Evolutionary conservation across 306 rosid genomes (phyloP), one percentile per base, ranked within the genome.

Genomic region (Sicyos edulis): DNA sequence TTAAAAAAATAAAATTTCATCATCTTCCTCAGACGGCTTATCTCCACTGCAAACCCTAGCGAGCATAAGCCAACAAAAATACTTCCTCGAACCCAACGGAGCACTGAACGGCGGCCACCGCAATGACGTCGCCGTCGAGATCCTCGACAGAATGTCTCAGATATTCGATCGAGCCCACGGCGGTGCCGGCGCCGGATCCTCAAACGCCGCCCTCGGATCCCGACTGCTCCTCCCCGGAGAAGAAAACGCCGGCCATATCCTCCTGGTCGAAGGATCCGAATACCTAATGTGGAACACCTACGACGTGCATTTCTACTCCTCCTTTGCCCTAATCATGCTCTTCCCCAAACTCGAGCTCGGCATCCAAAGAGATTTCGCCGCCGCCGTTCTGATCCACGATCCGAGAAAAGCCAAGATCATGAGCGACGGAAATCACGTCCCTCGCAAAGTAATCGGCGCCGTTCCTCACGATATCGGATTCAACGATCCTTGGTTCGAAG

Each of bases 321-420:
- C 98, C 16, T 90, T 92, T 82, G 81, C 98, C 54, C 73, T 92
- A 32, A 75, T 87, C 74, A 85, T 84, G 86, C 83, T 92, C 44
- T 92, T 92, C 67, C 98, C 98, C 65, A 88, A 92, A 80, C 86
- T 92, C 70, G 93, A 92, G 78, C 92, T 92, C 60, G 84, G 98
- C 73, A 69, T 92, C 83, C 98, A 92, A 74, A 83, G 98, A 74
- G 98, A 92, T 87, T 90, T 90, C 75, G 98, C 98, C 8, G 96
- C 96, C n/a, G 96, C 96, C 8, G 98, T 92, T 22, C 78, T 92
- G 88, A 90, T 90, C 93, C 98, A 92, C 53, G 98, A 92, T 78
- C 93, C 98, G 61, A 86, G 80, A 71, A 92, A 85, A 70, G 79
- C 85, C 84, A 76, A 75, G 78, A 78, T 84, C 75, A 74, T 92